Evolutionary conservation across 352 stramenopile species (phyloP), one percentile per base, ranked within the genome.

Genomic region (Phytophthora crassamura): DNA sequence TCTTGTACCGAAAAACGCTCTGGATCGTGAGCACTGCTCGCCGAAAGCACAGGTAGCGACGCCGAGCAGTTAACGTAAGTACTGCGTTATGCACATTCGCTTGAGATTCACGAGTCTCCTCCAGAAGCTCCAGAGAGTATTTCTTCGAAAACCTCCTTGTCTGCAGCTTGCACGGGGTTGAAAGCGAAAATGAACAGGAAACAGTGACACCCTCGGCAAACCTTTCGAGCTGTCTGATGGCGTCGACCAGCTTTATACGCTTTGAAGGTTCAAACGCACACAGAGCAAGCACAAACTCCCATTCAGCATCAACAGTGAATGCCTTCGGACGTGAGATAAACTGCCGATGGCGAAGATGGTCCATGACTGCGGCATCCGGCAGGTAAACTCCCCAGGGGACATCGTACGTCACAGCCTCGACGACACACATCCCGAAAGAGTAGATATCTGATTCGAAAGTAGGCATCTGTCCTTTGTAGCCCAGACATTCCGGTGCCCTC

Each of bases 391-490:
- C 45, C 46, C 46, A 59, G 2, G 57, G 57, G 0, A 57, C 25
- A 7, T 36, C 16, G 28, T 36, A 33, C 20, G 47, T 59, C 39
- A 71, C 30, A 10, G 66, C 69, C 45, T 87, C 78, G 11, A 86
- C 11, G 15, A 89, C 71, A 43, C 75, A 87, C 50, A 86, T 72
- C 1, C 66, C 80, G n/a, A 89, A 73, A n/a, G 75, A 69, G 40
- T 78, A 87, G 1, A 89, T 53, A 22, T 86, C 77, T 0, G 72
- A 75, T 41, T 71, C 50, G 22, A 69, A 64, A 2, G 67, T 74
- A 16, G 62, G 51, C 3, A 25, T 15, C 6, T 35, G 28, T 0
- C 51, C 15, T 5, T 54, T 45, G 15, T 20, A 45, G 25, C 40
- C 10, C 2, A 84, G 6, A 45, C 61, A 74, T 54, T 84, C 72